Conservation (phyloP, 495 filamentous ascomycete species). For the Hypomontagnella submonticulosa region DNA sequence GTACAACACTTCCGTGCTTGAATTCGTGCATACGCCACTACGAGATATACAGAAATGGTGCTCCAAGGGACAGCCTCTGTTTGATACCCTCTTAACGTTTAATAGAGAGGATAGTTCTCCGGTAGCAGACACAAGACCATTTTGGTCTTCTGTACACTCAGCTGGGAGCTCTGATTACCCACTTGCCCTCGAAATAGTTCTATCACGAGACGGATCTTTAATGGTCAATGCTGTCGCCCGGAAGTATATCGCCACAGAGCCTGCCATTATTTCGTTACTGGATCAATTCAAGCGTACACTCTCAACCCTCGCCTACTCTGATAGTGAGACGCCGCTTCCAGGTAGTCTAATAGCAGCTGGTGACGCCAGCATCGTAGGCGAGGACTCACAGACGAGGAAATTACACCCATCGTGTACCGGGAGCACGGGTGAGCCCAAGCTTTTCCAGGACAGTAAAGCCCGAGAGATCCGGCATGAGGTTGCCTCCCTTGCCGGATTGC, state of each 20-base stretch:
- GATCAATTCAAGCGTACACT: constrained; percentile 52
- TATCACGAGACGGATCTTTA: constrained; percentile 57
- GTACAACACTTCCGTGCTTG: constrained; percentile 67
- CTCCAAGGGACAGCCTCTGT: constrained; percentile 67
- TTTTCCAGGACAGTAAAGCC: constrained; percentile 66
- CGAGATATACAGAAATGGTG: constrained; percentile 79
- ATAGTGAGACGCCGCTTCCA: constrained; percentile 16
- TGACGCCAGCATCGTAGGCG: not conserved
- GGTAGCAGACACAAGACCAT: constrained; percentile 37
- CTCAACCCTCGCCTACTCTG: constrained; percentile 34
- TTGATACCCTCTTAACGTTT: constrained; percentile 89
- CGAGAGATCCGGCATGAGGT: constrained; percentile 66
- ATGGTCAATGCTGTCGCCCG: constrained; percentile 66
- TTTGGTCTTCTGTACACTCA: constrained; percentile 68
- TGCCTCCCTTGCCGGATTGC: constrained; percentile 65
- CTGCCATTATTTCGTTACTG: constrained; percentile 51
- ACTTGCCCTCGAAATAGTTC: constrained; percentile 76
- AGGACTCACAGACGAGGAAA: not conserved
- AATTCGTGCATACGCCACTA: constrained; percentile 77
- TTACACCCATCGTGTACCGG: not conserved
- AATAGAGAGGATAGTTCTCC: constrained; percentile 60
- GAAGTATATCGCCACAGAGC: constrained; percentile 48
- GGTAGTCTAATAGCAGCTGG: not conserved
- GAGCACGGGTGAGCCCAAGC: constrained; percentile 31
- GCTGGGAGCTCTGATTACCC: constrained; percentile 71